Base-by-base conservation (phyloP, 768 basidiomycete genomes). In the Strobilomyces echinocephalus region DNA sequence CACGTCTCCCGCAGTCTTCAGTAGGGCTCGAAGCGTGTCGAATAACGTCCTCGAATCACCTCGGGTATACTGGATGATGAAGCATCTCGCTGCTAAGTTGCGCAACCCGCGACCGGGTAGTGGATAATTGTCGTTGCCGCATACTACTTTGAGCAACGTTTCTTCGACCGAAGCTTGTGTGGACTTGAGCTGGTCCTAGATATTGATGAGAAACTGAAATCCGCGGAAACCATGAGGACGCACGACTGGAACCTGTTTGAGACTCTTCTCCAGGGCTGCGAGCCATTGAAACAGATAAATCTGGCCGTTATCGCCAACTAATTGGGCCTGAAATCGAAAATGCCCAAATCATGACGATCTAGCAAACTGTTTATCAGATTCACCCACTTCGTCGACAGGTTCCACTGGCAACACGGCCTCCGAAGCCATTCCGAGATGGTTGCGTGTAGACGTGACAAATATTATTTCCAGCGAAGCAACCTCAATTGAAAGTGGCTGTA, bases 201-300 rank as follows among this genome's bases (percentile, higher is more conserved):
- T 16, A 41, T 44, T 16, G 18, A 50, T 59, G 49, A 62, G 35
- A 33, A 21, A 24, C 46, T 44, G 18, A 10, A 33, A 8, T 36
- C 14, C 21, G 38, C 8, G 1, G 21, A 46, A 14, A 21, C 36
- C 8, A 38, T 26, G 9, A 31, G 34, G 8, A 72, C 88, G 49
- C 62, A 91, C 91, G 28, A 77, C 62, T 1, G 77, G 61, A 15
- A 77, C 72, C 1, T 74, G 70, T 24, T 71, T 74, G 18, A 90
- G 67, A 24, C 74, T 76, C 64, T 78, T 80, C 67, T 91, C 85
- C 3, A 80, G 78, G 10, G 76, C 72, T 8, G 83, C 80, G 10
- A 94, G 76, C 88, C 91, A 95, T 62, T 88, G 87, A 62, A 94
- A 88, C 15, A 94, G 69, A 62, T 90, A 88, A 47, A 93, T 78